Percentiles rank a stretch among this genome's conserved stretches.
phyloP scores from a whole-genome alignment of 768 basidiomycete species.

The Tephrocybe rancida region DNA sequence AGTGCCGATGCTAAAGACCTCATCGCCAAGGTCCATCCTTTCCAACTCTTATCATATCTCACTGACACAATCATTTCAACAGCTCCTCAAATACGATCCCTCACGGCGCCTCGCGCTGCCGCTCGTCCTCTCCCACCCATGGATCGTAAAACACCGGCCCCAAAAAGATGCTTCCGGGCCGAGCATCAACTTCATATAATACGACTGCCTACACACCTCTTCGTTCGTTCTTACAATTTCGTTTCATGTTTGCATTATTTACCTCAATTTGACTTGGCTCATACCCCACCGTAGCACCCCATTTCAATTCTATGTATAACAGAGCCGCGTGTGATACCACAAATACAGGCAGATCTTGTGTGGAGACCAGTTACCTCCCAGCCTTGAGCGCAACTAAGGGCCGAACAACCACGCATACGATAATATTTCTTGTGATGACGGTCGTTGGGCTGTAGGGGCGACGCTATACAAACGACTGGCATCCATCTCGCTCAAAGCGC shows the following conservation, averaged over 20 bases:
- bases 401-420: too few species aligned
- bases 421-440: too few species aligned
- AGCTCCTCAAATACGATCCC: conserved; percentile 88
- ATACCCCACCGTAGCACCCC: too few species aligned
- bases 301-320: too few species aligned
- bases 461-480: too few species aligned
- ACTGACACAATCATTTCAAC: neutral
- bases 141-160: conserved; percentile 77
- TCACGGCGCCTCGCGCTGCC: conserved; percentile 72
- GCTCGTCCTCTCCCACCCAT: conserved; percentile 82
- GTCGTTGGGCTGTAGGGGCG: too few species aligned
- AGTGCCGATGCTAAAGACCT: conserved; percentile 70
- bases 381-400: too few species aligned
- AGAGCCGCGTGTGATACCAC: too few species aligned
- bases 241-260: neutral
- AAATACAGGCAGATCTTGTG: too few species aligned
- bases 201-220: neutral
- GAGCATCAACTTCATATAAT: conserved; percentile 11
- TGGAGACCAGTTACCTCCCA: too few species aligned
- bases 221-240: neutral
- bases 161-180: conserved; percentile 38
- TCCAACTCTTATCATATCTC: neutral
- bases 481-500: too few species aligned
- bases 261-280: neutral
- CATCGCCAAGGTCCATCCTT: conserved; percentile 52